These are phyloP conservation scores for Hypoxylon sp. DNA, from an alignment of 2,329 filamentous ascomycete genomes.

Conservation along the genomic window DNA sequence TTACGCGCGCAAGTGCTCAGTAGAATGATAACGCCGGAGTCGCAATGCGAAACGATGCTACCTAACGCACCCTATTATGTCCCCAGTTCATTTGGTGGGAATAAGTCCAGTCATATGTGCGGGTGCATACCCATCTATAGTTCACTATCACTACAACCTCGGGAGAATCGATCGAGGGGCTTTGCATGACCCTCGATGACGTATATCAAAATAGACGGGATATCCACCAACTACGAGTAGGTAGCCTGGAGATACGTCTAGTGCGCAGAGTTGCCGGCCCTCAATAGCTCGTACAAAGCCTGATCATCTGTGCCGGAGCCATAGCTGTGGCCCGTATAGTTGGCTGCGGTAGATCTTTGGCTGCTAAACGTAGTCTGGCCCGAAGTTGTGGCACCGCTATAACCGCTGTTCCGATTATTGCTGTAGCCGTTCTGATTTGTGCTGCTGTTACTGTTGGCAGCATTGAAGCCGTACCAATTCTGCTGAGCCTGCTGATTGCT, in stretches of 20 bases:
- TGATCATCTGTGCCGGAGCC: conserved; percentile 46
- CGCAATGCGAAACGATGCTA: background rate
- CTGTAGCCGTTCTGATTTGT: conserved; percentile 42
- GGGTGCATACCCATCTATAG: background rate
- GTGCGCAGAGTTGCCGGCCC: conserved; percentile 42
- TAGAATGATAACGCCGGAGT: background rate
- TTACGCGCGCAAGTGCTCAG: background rate
- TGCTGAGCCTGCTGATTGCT: conserved; percentile 49
- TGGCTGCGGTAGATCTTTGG: conserved; percentile 43
- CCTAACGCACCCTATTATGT: background rate
- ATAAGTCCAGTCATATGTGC: background rate
- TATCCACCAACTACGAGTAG: background rate
- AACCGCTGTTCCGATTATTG: conserved; percentile 43
- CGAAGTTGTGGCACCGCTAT: conserved; percentile 26
- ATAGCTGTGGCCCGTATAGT: conserved; percentile 44
- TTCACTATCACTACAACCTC: background rate
- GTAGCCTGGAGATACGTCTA: conserved; percentile 13
- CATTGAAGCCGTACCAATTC: conserved; percentile 53
- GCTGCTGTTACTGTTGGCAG: conserved; percentile 43
- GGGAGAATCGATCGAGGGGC: background rate
- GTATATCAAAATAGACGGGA: background rate
- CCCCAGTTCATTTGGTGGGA: background rate
- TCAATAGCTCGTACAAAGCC: conserved; percentile 47
- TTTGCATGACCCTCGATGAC: background rate
- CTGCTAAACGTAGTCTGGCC: conserved; percentile 31